Conservation (phyloP, 2,329 filamentous ascomycete genomes). For the Neocatenulostroma microsporum region DNA sequence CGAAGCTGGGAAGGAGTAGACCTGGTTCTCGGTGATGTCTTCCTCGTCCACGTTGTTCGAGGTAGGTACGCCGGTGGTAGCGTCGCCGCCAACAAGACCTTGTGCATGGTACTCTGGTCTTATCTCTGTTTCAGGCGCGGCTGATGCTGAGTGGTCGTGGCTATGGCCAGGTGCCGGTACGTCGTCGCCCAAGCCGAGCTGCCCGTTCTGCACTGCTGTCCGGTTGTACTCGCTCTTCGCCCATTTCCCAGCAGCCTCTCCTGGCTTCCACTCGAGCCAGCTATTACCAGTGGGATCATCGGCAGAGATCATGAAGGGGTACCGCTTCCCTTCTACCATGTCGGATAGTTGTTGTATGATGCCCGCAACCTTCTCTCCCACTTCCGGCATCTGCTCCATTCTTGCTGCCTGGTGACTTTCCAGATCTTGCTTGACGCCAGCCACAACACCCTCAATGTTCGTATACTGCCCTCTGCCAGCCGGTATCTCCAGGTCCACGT, state of each 20-base stretch:
- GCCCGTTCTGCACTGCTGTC: conserved; percentile 76
- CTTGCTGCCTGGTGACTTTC: conserved; percentile 74
- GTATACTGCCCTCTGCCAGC: conserved; percentile 83
- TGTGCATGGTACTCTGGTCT: conserved; percentile 45
- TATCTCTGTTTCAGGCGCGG: conserved; percentile 50
- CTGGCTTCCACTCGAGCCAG: conserved; percentile 80
- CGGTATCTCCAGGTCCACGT: conserved; percentile 88
- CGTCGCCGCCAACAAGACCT: conserved; percentile 36
- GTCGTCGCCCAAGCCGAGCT: conserved; percentile 62
- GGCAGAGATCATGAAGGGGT: conserved; percentile 80
- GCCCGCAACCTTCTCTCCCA: conserved; percentile 67
- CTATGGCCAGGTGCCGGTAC: conserved; percentile 30
- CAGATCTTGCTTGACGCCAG: conserved; percentile 70
- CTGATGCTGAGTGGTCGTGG: conserved; percentile 22
- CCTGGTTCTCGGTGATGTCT: conserved; percentile 85
- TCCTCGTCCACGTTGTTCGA: conserved; percentile 45
- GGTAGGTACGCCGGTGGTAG: conserved; percentile 24
- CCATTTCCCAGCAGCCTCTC: conserved; percentile 77
- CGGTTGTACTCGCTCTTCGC: conserved; percentile 75
- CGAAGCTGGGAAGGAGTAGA: conserved; percentile 84
- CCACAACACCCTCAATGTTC: conserved; percentile 83
- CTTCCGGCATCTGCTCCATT: conserved; percentile 67
- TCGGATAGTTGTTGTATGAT: conserved; percentile 66
- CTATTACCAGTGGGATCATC: conserved; percentile 95
- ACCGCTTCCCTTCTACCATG: conserved; percentile 68